Evolutionary conservation across 371 early-diverging fungal species (phyloP).

Genomic region (Syncephalis plumigaleata): DNA sequence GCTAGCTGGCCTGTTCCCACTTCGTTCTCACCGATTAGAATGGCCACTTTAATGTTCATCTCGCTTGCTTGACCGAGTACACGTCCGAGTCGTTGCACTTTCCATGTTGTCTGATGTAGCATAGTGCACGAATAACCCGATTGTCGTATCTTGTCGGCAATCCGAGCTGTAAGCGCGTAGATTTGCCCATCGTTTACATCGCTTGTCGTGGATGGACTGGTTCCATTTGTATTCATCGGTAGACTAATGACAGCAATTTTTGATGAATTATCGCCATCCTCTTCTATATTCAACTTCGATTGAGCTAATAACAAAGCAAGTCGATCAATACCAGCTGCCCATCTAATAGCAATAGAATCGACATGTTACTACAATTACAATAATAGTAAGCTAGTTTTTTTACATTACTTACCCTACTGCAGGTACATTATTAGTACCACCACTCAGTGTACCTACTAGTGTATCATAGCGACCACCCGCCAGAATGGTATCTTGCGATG

Average conservation of each 20-base stretch:
- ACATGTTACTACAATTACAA: too few relatives aligned
- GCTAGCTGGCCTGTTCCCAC: constrained; percentile 9
- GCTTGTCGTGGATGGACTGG: not conserved
- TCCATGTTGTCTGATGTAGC: constrained; percentile 7
- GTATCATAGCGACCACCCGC: constrained; percentile 50
- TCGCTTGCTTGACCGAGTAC: constrained; percentile 11
- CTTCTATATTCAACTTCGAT: not conserved
- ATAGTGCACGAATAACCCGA: constrained; percentile 10
- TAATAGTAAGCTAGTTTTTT: too few relatives aligned
- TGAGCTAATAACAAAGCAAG: constrained; percentile 18
- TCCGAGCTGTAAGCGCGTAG: constrained; percentile 4
- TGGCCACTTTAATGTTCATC: constrained; percentile 13
- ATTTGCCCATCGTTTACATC: not conserved
- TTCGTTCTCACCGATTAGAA: constrained; percentile 15
- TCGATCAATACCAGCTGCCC: constrained; percentile 41
- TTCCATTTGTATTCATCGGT: not conserved
- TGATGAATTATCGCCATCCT: not conserved
- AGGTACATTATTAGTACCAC: constrained; percentile 16
- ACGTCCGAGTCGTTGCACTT: constrained; percentile 7
- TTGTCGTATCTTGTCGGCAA: constrained; percentile 3
- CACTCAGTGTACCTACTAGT: constrained; percentile 24
- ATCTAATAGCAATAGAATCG: constrained; percentile 11
- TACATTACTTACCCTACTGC: constrained; percentile 19
- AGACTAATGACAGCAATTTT: not conserved
- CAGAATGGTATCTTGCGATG: constrained; percentile 34